Base-by-base conservation (phyloP, 352 stramenopile genomes). In the Phytophthora sansomeana region DNA sequence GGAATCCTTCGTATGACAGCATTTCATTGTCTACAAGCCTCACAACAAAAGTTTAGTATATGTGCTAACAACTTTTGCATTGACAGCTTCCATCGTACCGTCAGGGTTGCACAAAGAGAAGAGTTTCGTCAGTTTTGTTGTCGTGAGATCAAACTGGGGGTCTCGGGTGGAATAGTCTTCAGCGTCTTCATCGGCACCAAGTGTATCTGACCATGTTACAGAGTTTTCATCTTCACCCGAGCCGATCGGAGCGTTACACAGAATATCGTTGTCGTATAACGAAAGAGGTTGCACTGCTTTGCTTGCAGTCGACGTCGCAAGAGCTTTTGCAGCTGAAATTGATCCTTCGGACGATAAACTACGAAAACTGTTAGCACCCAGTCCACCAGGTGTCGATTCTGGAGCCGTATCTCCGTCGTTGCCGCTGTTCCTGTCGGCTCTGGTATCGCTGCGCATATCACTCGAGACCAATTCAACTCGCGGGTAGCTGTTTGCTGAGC, bases 1-100 rank as follows among this genome's bases (percentile, higher is more conserved):
- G 72, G 19, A 95, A 93, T 0, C 83, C 81, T 19, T 89, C 78
- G 54, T 87, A 93, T 16, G 67, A 80, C 16, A 95, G 75, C 50
- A 80, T 87, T 26, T 75, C 81, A 9, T 77, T 38, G 14, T 71
- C 76, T 83, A 63, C 9, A 10, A 58, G n/a, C 28, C 51, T 8
- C 24, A 54, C 4, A 10, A 39, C 11, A n/a, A n/a, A n/a, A n/a
- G n/a, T n/a, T n/a, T n/a, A 39, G 11, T 17, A 39, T 28, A 11
- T n/a, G 33, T 13, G 38, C 26, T 5, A 11, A n/a, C n/a, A 36
- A 2, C 5, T 24, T 8, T 11, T 6, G 9, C 29, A 8, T 8
- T 2, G 13, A 10, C 9, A 36, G n/a, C n/a, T n/a, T n/a, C n/a
- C n/a, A n/a, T n/a, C 42, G 52, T 5, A 16, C 80, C 71, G 42